Percentiles rank a stretch among this genome's conserved stretches.
phyloP scores from a whole-genome alignment of 768 basidiomycete species.

The Cytidiella melzeri region DNA sequence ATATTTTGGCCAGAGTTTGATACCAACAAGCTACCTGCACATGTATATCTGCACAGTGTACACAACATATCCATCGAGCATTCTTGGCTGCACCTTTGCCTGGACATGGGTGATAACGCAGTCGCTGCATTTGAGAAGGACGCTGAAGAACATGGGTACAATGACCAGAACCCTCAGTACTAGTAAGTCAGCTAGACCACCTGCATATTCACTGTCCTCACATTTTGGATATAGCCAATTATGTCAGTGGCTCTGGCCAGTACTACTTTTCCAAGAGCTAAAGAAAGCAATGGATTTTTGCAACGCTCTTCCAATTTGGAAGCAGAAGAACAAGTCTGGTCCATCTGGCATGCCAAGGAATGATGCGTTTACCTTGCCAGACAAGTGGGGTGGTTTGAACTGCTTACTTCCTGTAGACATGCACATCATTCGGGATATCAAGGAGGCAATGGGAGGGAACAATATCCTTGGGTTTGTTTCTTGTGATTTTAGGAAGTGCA shows the following conservation, averaged over 20 bases:
- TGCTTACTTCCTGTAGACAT: constrained; percentile 24
- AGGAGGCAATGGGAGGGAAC: constrained; percentile 27
- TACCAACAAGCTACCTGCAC: constrained; percentile 22
- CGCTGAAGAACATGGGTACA: constrained; percentile 9
- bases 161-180: constrained; percentile 18
- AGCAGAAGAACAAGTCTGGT: constrained; percentile 27
- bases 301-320: constrained; percentile 25
- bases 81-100: constrained; percentile 28
- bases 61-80: constrained; percentile 32
- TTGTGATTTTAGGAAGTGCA: constrained; percentile 21
- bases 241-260: constrained; percentile 22
- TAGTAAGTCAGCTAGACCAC: constrained; percentile 22
- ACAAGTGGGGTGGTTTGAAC: constrained; percentile 24
- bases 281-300: constrained; percentile 13
- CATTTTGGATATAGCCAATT: constrained; percentile 12
- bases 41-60: constrained; percentile 26
- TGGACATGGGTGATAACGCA: constrained; percentile 30
- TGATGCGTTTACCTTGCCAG: constrained; percentile 21
- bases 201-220: not conserved
- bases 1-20: constrained; percentile 23
- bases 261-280: constrained; percentile 14
- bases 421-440: constrained; percentile 22
- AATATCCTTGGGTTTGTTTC: constrained; percentile 27
- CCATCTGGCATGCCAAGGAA: constrained; percentile 33
- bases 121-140: constrained; percentile 20